Evolutionary conservation across 2,329 filamentous ascomycete genomes (phyloP), one percentile per base, ranked within the genome.

Genomic region (Penicillium hesseltinei): DNA sequence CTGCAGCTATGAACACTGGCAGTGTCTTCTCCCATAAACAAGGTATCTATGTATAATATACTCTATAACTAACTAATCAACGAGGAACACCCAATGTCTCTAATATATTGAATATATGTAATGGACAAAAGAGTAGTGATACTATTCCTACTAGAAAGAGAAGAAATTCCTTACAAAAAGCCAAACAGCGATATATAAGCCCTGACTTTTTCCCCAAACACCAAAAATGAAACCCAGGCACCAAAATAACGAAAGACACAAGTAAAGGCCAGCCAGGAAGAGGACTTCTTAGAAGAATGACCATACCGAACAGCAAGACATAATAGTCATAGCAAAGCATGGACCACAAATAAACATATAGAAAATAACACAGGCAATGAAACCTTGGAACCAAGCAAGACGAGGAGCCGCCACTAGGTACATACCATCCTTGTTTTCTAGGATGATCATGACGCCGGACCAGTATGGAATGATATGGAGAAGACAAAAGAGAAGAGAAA

Each of bases 361-460:
- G 25, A 47, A 21, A 42, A 38, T 39, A 43, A 54, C 39, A 51
- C 27, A 29, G 17, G 46, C 21, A 25, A 39, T 38, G 45, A 36
- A 47, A 38, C 25, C 31, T 42, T 27, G 45, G 39, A 46, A 46
- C 38, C 45, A 46, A 50, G 51, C 27, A 50, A 47, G 35, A 49
- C 38, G 19, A 51, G n/a, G 15, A 35, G 38, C 25, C 39, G 17
- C 29, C 39, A 36, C 15, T 33, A 49, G 43, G 43, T 46, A 55
- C n/a, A 51, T 23, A 40, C 21, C 46, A 56, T 23, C 45, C 42
- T 59, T 47, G 40, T 36, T 58, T 53, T 56, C 56, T 44, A 53
- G 36, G 33, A 56, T 58, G 39, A 61, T 59, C 35, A 60, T 51
- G 62, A 66, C 61, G 62, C 64, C 61, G 51, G 55, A 44, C 56